Evolutionary conservation across 2,329 filamentous ascomycete species (phyloP), one percentile per base, ranked within the genome.

Genomic region (Juglanconis sp.): DNA sequence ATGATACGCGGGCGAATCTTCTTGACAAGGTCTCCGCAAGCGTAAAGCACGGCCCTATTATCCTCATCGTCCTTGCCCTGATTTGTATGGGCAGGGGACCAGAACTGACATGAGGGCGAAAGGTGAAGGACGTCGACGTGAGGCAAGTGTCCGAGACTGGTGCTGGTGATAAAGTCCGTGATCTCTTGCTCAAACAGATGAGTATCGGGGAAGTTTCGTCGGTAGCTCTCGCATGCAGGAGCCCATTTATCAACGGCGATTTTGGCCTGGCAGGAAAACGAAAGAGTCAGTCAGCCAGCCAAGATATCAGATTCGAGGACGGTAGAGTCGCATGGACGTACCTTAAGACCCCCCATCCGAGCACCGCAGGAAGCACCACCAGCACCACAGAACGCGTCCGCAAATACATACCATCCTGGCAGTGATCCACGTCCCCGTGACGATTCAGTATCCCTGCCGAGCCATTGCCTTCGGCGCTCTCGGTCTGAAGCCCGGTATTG

Each of bases 81-180:
- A 0, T 79, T 69, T 0, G 89, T 92, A 61, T 96, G 87, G 0
- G 87, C 88, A 0, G 85, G 84, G 0, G 90, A 93, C 69, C 87
- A 93, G 2, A 81, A 84, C 65, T 94, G 90, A 56, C 92, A 96
- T 0, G 91, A 91, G 0, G 90, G 90, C 0, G 88, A 92, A 0
- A 92, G 72, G 64, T 96, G 91, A 0, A 91, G 74, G 1, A 94
- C 76, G 65, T 95, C 90, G 0, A 88, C 82, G 11, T 30, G 44
- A 31, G 52, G 44, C 3, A 76, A 76, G 10, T 56, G 63, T 3
- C 71, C 68, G 0, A 73, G 65, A 0, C 62, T 58, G 0, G 61
- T 44, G 4, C 66, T 59, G 1, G 66, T 66, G 24, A 86, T 74
- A 54, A 88, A 86, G 2, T 81, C 71, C 38, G 79, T 74, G 0